These are phyloP conservation scores for Plasmopara viticola DNA, from an alignment of 352 stramenopile species.

Conservation along the genomic window DNA sequence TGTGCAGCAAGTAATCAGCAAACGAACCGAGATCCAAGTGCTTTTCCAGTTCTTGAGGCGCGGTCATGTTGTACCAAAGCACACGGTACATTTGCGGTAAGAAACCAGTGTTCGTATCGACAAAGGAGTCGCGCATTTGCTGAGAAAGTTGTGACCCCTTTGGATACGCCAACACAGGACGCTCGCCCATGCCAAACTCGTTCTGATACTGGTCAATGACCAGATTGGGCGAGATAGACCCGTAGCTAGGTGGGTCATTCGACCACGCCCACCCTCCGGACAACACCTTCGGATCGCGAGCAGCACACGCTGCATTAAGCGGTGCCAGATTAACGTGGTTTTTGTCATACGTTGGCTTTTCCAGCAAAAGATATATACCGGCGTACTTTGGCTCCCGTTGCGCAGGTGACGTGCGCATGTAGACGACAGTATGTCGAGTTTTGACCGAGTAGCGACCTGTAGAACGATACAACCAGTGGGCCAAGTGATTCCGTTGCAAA, in stretches of 20 bases:
- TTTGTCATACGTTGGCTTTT: slow-evolving; percentile 69
- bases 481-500: slow-evolving; percentile 71
- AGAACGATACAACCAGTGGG: slow-evolving; percentile 65
- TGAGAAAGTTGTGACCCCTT: slow-evolving; percentile 48
- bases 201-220: slow-evolving; percentile 76
- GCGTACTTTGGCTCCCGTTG: slow-evolving; percentile 36
- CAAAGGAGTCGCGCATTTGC: slow-evolving; percentile 70
- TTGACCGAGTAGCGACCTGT: slow-evolving; percentile 67
- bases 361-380: slow-evolving; percentile 67
- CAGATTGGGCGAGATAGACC: slow-evolving; percentile 67
- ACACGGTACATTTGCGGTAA: slow-evolving; percentile 57
- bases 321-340: slow-evolving; percentile 58
- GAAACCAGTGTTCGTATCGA: slow-evolving; percentile 49
- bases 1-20: slow-evolving; percentile 75
- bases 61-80: slow-evolving; percentile 77
- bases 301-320: slow-evolving; percentile 37
- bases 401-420: slow-evolving; percentile 36
- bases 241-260: slow-evolving; percentile 62
- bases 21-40: slow-evolving; percentile 69
- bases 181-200: slow-evolving; percentile 72
- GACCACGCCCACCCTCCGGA: slow-evolving; percentile 74
- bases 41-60: slow-evolving; percentile 39
- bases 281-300: slow-evolving; percentile 31
- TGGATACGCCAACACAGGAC: slow-evolving; percentile 52
- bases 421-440: slow-evolving; percentile 58